Percentiles rank a stretch among this genome's conserved stretches.
Conservation (phyloP, 371 early-diverging fungal genomes). For the Dinochytrium kinnereticum region DNA sequence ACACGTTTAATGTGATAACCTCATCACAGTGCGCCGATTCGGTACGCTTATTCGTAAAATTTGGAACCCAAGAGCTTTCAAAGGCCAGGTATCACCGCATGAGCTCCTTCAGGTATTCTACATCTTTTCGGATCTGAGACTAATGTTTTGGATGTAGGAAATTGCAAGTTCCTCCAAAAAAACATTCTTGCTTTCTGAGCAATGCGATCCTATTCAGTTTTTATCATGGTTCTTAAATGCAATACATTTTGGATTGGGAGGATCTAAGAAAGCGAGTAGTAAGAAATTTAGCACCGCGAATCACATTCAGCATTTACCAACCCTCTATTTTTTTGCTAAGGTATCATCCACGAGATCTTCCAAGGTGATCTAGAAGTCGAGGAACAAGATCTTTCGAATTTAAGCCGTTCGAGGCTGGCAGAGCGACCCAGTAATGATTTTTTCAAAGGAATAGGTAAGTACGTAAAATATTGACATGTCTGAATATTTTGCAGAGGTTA, state of each 20-base stretch:
- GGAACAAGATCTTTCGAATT: slow-evolving; percentile 54
- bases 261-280: slow-evolving; percentile 76
- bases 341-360: slow-evolving; percentile 79
- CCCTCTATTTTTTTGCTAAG: too few relatives aligned
- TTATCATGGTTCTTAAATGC: slow-evolving; percentile 93
- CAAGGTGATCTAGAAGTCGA: slow-evolving; percentile 84
- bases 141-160: slow-evolving; percentile 70
- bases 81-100: slow-evolving; percentile 96
- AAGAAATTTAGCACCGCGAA: too few relatives aligned
- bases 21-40: slow-evolving; percentile 69
- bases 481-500: neutral
- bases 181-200: slow-evolving; percentile 78
- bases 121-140: too few relatives aligned
- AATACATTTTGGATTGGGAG: slow-evolving; percentile 86
- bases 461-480: too few relatives aligned
- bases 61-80: slow-evolving; percentile 94
- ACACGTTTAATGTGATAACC: neutral
- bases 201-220: slow-evolving; percentile 90
- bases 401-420: neutral
- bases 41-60: slow-evolving; percentile 86
- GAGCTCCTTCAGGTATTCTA: slow-evolving; percentile 80
- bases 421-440: neutral
- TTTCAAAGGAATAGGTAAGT: too few relatives aligned
- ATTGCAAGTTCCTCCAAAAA: slow-evolving; percentile 83
- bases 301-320: too few relatives aligned